phyloP scores from a whole-genome alignment of 371 early-diverging fungal genomes.

The Rhizopus arrhizus region DNA sequence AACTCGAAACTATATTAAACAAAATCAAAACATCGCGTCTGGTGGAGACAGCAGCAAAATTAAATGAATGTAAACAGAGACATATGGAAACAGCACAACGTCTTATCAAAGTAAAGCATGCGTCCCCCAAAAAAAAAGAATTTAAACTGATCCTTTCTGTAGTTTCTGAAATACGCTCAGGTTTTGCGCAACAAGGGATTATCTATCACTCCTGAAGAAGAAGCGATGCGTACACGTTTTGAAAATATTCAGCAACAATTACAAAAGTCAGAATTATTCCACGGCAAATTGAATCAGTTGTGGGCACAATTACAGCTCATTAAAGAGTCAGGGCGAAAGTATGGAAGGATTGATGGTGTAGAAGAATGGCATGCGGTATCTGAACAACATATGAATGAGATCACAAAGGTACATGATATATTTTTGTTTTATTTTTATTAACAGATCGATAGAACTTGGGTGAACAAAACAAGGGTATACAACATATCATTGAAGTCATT shows the following conservation, averaged over 20 bases:
- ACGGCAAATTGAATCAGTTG: constrained; percentile 79
- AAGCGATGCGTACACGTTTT: constrained; percentile 69
- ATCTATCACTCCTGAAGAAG: constrained; percentile 83
- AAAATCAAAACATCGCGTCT: constrained; percentile 65
- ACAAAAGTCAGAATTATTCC: constrained; percentile 75
- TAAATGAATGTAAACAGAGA: constrained; percentile 72
- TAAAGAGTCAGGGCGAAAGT: constrained; percentile 68
- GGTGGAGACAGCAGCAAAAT: constrained; percentile 60
- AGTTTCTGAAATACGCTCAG: constrained; percentile 83
- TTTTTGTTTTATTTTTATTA: background rate
- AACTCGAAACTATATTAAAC: constrained; percentile 66
- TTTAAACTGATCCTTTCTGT: background rate
- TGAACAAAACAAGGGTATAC: constrained; percentile 67
- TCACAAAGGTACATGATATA: constrained; percentile 49
- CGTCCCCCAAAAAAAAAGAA: background rate
- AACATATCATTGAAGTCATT: constrained; percentile 62
- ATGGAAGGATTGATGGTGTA: constrained; percentile 41
- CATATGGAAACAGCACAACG: constrained; percentile 81
- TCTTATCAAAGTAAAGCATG: constrained; percentile 58
- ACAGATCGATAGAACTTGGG: constrained; percentile 44
- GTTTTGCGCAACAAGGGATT: constrained; percentile 80
- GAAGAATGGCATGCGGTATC: constrained; percentile 46
- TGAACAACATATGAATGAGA: constrained; percentile 44
- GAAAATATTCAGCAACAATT: constrained; percentile 76
- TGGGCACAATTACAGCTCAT: constrained; percentile 79